phyloP scores from a whole-genome alignment of 164 flowering plant genomes.

The Buxus sempervirens region DNA sequence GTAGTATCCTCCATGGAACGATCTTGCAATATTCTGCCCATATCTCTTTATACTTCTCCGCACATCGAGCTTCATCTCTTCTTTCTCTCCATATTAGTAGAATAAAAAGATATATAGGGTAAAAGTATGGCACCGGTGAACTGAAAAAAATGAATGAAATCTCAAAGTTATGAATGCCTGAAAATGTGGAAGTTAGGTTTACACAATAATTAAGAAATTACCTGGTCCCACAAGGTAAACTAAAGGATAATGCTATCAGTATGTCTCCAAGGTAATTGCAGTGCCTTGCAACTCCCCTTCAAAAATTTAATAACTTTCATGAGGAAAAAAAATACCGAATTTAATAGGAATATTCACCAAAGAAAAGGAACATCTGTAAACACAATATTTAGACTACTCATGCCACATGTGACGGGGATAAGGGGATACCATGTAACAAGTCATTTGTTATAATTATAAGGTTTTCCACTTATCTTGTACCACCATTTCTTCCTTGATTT shows the following conservation, averaged over 20 bases:
- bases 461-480: too few species aligned
- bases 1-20: slow-evolving; percentile 92
- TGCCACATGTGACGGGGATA: too few species aligned
- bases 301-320: slow-evolving; percentile 5
- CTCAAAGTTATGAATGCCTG: not conserved
- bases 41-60: slow-evolving; percentile 75
- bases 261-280: slow-evolving; percentile 95
- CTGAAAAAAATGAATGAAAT: slow-evolving; percentile 43
- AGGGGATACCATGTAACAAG: too few species aligned
- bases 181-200: not conserved
- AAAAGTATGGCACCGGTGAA: slow-evolving; percentile 87
- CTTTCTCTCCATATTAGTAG: slow-evolving; percentile 96
- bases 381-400: not conserved
- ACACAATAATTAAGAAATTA: slow-evolving; percentile 18
- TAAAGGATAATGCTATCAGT: slow-evolving; percentile 82
- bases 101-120: slow-evolving; percentile 84
- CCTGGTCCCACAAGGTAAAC: slow-evolving; percentile 92
- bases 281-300: slow-evolving; percentile 94
- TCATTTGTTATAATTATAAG: too few species aligned
- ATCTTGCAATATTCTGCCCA: slow-evolving; percentile 79
- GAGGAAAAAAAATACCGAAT: not conserved
- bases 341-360: not conserved
- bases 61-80: slow-evolving; percentile 93
- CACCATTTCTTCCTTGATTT: too few species aligned
- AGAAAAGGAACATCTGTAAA: not conserved